Conservation (phyloP, 1,284 basidiomycete genomes). For the Trichosporon sp. region DNA sequence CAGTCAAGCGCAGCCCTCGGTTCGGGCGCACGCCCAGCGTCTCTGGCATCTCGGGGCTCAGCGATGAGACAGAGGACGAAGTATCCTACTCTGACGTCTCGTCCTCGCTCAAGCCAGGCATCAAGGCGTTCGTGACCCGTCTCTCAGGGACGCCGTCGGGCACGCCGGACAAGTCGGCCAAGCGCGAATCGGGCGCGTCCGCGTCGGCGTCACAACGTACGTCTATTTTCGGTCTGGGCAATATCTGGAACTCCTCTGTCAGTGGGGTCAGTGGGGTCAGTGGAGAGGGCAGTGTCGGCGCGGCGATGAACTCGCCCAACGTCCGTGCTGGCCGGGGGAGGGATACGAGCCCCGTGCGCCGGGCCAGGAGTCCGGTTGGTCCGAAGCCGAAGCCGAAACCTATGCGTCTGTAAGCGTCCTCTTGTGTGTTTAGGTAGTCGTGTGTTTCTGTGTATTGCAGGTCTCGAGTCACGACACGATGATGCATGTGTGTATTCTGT, state of each 20-base stretch:
- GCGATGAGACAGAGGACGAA: not conserved
- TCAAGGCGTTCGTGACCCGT: not conserved
- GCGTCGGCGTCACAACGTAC: not conserved
- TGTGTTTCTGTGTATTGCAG: not conserved
- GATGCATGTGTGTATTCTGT: too few relatives aligned
- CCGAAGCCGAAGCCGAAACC: not conserved
- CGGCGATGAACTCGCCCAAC: not conserved
- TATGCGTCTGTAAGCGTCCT: not conserved
- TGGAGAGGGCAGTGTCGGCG: too few relatives aligned
- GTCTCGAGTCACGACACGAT: too few relatives aligned
- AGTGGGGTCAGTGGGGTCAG: too few relatives aligned
- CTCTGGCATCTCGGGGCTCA: not conserved
- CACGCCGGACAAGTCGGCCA: too few relatives aligned
- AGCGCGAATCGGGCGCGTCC: not conserved
- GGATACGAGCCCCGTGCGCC: constrained; percentile 4
- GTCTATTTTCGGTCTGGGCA: not conserved
- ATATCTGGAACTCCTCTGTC: not conserved
- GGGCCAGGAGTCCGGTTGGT: not conserved
- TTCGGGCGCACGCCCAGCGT: not conserved
- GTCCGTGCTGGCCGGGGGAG: not conserved
- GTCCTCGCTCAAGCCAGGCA: not conserved
- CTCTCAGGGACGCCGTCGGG: too few relatives aligned
- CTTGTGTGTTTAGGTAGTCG: not conserved
- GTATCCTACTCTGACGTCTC: not conserved
- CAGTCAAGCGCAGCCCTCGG: constrained; percentile 3